phyloP scores from a whole-genome alignment of 495 filamentous ascomycete species.

The Hapsidospora chrysogenum region DNA sequence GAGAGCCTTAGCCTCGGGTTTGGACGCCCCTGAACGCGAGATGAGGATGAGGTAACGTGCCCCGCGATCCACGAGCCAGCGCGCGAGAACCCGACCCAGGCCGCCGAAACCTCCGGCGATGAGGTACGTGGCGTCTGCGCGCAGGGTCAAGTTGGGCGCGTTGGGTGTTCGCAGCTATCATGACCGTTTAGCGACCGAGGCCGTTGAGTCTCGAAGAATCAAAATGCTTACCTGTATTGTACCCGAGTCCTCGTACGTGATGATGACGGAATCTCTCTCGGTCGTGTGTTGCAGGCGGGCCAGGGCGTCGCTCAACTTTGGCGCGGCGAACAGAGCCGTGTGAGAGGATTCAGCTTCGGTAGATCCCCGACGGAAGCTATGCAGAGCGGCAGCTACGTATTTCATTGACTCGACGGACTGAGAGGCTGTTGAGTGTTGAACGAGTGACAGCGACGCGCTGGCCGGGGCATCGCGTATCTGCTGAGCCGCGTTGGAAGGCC shows the following conservation, averaged over 20 bases:
- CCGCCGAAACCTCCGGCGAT: conserved; percentile 29
- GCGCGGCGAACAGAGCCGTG: neutral
- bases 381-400: too few relatives aligned
- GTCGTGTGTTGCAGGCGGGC: neutral
- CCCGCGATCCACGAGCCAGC: conserved; percentile 30
- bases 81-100: conserved; percentile 25
- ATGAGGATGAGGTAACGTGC: conserved; percentile 26
- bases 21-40: conserved; percentile 19
- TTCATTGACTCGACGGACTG: too few relatives aligned
- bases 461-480: too few relatives aligned
- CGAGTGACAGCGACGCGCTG: too few relatives aligned
- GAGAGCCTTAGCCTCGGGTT: conserved; percentile 3
- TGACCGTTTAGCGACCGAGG: too few relatives aligned
- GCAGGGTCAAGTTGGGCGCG: conserved; percentile 4
- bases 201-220: too few relatives aligned
- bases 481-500: too few relatives aligned
- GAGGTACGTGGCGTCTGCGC: conserved; percentile 23
- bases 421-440: too few relatives aligned
- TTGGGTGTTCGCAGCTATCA: too few relatives aligned
- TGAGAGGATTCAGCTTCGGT: too few relatives aligned
- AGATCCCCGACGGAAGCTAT: too few relatives aligned
- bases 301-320: neutral
- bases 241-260: neutral
- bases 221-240: neutral
- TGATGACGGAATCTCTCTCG: neutral